A percentile compares a stretch with the other conserved stretches of the same genome.
Conservation (phyloP, 352 stramenopile species). For the Blastocystis sp. region DNA sequence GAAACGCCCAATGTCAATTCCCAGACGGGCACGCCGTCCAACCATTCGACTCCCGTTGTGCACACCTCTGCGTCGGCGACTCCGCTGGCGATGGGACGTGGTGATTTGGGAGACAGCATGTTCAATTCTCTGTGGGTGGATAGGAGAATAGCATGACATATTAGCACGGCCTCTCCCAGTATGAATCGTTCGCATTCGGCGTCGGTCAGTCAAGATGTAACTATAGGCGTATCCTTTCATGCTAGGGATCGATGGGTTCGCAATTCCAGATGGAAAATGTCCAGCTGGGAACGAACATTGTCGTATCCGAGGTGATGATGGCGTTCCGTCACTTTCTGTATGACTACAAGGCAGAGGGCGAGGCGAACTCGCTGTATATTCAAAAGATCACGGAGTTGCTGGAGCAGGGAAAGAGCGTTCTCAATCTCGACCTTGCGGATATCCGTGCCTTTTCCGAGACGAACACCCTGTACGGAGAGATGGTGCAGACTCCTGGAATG, state of each 20-base stretch:
- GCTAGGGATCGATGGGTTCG: neutral
- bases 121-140: neutral
- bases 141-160: neutral
- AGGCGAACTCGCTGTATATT: conserved; percentile 65
- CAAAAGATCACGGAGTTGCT: conserved; percentile 69
- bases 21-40: conserved; percentile 13
- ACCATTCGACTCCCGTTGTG: neutral
- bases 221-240: neutral
- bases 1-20: conserved; percentile 52
- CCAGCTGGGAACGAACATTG: conserved; percentile 83
- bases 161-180: neutral
- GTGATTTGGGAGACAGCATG: neutral
- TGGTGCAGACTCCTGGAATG: conserved; percentile 83
- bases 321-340: conserved; percentile 77
- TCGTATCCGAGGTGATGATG: conserved; percentile 77
- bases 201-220: neutral
- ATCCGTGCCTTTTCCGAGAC: conserved; percentile 69
- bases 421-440: conserved; percentile 81
- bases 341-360: conserved; percentile 64
- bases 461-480: conserved; percentile 84
- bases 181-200: neutral
- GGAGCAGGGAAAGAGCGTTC: conserved; percentile 70
- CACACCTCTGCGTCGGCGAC: neutral
- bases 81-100: neutral
- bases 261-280: conserved; percentile 65